These are phyloP conservation scores for Debaryomyces castellii DNA, from an alignment of 805 yeast species.

Conservation along the genomic window DNA sequence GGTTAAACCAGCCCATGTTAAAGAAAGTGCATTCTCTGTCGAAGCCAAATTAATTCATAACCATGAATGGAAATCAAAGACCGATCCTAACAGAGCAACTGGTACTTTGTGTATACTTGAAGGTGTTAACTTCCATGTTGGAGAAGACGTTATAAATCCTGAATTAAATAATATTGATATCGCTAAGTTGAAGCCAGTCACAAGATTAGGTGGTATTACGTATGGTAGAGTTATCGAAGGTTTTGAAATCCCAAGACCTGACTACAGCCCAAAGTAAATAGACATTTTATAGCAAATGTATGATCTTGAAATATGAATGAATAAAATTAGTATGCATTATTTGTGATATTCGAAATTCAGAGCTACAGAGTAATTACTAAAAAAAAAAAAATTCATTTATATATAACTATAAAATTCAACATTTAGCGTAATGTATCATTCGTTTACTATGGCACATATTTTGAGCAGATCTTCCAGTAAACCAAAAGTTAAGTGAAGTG, in stretches of 20 bases:
- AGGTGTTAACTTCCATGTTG: slow-evolving; percentile 55
- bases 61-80: slow-evolving; percentile 47
- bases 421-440: neutral
- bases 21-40: slow-evolving; percentile 58
- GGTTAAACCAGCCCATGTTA: slow-evolving; percentile 57
- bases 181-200: slow-evolving; percentile 50
- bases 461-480: neutral
- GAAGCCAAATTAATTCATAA: slow-evolving; percentile 51
- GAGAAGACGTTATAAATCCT: slow-evolving; percentile 52
- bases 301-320: neutral
- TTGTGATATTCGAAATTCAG: too few relatives aligned
- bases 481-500: slow-evolving; percentile 1
- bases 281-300: slow-evolving; percentile 5
- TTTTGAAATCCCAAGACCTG: slow-evolving; percentile 47
- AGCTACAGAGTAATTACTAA: neutral
- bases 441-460: neutral
- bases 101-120: slow-evolving; percentile 48
- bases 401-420: neutral
- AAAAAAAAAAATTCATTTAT: neutral
- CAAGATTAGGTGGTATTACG: slow-evolving; percentile 48
- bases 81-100: slow-evolving; percentile 29
- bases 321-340: too few relatives aligned
- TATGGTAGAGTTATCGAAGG: slow-evolving; percentile 47
- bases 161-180: slow-evolving; percentile 42
- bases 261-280: slow-evolving; percentile 15